phyloP scores from a whole-genome alignment of 768 basidiomycete genomes.

The Macrolepiota albuminosa region DNA sequence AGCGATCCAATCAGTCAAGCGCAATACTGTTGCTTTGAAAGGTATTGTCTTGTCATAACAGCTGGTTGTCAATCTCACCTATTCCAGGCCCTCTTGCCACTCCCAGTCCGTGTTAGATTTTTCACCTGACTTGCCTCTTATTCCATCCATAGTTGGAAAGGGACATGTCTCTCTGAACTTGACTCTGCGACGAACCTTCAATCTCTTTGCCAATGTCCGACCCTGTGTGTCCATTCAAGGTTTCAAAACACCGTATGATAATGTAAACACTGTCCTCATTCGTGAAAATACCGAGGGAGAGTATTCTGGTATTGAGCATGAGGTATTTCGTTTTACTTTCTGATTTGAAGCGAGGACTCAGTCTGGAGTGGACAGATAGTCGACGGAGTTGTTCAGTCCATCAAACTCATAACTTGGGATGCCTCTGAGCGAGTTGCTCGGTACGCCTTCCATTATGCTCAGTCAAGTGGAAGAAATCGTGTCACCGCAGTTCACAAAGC shows the following conservation, averaged over 20 bases:
- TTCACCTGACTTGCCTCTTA: background rate
- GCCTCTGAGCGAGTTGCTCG: constrained; percentile 98
- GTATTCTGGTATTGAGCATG: constrained; percentile 99
- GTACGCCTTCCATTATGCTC: constrained; percentile 98
- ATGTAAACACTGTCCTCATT: constrained; percentile 96
- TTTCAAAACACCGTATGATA: constrained; percentile 97
- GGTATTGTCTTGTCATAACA: constrained; percentile 38
- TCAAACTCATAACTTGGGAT: constrained; percentile 99
- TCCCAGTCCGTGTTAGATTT: constrained; percentile 65
- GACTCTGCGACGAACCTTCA: constrained; percentile 95
- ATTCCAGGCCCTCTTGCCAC: constrained; percentile 86
- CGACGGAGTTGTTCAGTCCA: constrained; percentile 97
- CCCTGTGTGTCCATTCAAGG: constrained; percentile 95
- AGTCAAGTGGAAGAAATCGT: constrained; percentile 76
- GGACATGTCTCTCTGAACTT: constrained; percentile 98
- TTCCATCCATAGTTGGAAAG: constrained; percentile 73
- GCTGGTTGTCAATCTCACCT: background rate
- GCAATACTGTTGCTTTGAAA: constrained; percentile 97
- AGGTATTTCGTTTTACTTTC: constrained; percentile 46
- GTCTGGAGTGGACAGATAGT: constrained; percentile 52
- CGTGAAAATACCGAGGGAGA: constrained; percentile 99
- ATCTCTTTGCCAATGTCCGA: constrained; percentile 97
- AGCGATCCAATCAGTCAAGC: constrained; percentile 89
- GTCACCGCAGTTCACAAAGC: constrained; percentile 99
- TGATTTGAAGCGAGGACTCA: background rate